Evolutionary conservation across 352 stramenopile genomes (phyloP), one percentile per base, ranked within the genome.

Genomic region (Globisporangium nodosum): DNA sequence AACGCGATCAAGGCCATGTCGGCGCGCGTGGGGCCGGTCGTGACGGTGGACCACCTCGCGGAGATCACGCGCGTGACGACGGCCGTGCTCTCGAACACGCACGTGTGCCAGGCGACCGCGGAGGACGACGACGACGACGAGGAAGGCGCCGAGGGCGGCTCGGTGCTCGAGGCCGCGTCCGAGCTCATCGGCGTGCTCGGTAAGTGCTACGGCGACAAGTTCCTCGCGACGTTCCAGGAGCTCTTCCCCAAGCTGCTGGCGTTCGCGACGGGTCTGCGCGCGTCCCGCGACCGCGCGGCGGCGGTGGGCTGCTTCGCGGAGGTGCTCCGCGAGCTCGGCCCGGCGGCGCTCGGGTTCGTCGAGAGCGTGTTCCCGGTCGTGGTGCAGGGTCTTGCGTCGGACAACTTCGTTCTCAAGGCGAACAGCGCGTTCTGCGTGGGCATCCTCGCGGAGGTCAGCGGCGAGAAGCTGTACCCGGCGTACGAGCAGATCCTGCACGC

Each of bases 361-460:
- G 73, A 87, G 51, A 75, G 90, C 20, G 95, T 98, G 50, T 91
- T 97, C 62, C 93, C 92, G 7, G 86, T 96, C 3, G 84, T 96
- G 48, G 73, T 98, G 50, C 87, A 96, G 64, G 90, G 89, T 13
- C 76, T 97, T 42, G 78, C 77, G 37, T 95, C 96, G 63, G 78
- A 94, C 61, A 94, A 98, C 68, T 89, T 92, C 48, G 93, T 96
- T 56, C 80, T 98, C 18, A 95, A 94, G 68, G 82, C 93, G 51
- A 98, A 98, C 80, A 94, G 92, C 62, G 94, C 95, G 16, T 98
- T 98, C 72, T 97, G 91, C 68, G 78, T 97, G 58, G 95, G 95
- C 39, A 88, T 98, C 52, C 85, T 97, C 58, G 96, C 92, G 39
- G 90, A 93, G 62, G 74, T 88, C 43, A 87, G 76, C 47, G 85